Percentiles rank a stretch among this genome's conserved stretches.
phyloP scores from a whole-genome alignment of 192 early-diverging fungal genomes.

The Entomortierella chlamydospora region DNA sequence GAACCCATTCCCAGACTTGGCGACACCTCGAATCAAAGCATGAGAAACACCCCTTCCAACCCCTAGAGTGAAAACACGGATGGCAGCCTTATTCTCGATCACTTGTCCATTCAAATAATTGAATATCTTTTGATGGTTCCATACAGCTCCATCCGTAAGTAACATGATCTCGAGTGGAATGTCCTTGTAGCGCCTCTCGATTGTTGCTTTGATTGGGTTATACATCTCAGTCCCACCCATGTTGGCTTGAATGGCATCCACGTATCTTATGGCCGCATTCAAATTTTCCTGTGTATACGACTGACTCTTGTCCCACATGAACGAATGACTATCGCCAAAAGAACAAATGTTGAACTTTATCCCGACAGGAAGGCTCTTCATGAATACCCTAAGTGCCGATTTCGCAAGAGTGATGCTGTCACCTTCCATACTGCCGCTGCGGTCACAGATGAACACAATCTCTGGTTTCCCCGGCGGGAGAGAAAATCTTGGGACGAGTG shows the following conservation, averaged over 20 bases:
- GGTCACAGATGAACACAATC: constrained; percentile 19
- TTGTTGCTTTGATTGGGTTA: constrained; percentile 40
- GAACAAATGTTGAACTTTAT: constrained; percentile 62
- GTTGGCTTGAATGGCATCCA: constrained; percentile 44
- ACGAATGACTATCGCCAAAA: constrained; percentile 51
- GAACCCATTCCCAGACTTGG: constrained; percentile 59
- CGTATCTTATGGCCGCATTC: constrained; percentile 42
- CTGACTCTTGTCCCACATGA: constrained; percentile 52
- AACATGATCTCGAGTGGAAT: constrained; percentile 57
- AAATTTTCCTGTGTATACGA: constrained; percentile 53
- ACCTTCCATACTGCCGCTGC: constrained; percentile 67
- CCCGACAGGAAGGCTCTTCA: constrained; percentile 60
- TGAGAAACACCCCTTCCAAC: constrained; percentile 62
- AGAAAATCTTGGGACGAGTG: constrained; percentile 14
- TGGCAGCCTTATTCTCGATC: constrained; percentile 2
- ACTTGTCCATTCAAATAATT: constrained; percentile 30
- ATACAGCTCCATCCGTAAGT: constrained; percentile 62
- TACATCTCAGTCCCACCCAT: constrained; percentile 65
- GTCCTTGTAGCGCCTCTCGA: constrained; percentile 37
- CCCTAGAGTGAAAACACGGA: constrained; percentile 64
- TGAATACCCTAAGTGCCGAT: constrained; percentile 57
- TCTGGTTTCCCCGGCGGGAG: constrained; percentile 18
- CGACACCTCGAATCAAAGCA: constrained; percentile 62
- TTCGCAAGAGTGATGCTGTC: constrained; percentile 44
- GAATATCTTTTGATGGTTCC: constrained; percentile 55